Evolutionary conservation across 1,139 yeast species (phyloP).

Genomic region (Suhomyces maxii): DNA sequence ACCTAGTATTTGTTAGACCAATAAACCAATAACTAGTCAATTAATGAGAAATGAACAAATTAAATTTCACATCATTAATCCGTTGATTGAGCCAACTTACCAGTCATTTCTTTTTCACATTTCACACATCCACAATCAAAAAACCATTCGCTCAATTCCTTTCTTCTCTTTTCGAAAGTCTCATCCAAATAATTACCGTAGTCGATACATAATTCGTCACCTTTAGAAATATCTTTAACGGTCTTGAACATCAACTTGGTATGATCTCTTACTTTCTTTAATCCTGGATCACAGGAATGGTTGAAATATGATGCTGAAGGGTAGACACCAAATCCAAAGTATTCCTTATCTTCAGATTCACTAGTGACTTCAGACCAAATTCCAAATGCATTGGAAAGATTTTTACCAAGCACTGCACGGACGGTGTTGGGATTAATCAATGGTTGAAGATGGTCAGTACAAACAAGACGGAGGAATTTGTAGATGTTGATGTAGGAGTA

Average conservation of each 20-base stretch:
- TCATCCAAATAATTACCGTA: constrained; percentile 57
- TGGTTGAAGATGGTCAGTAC: constrained; percentile 39
- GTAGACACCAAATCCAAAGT: constrained; percentile 64
- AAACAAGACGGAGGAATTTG: constrained; percentile 46
- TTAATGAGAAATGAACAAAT: too few relatives aligned
- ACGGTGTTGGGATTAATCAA: constrained; percentile 41
- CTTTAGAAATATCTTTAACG: constrained; percentile 30
- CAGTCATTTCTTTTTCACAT: constrained; percentile 26
- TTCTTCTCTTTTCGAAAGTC: constrained; percentile 41
- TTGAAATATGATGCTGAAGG: constrained; percentile 73
- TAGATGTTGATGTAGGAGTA: constrained; percentile 52
- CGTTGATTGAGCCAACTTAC: too few relatives aligned
- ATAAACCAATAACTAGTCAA: too few relatives aligned
- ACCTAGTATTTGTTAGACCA: too few relatives aligned
- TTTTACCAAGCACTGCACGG: constrained; percentile 57
- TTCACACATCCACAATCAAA: constrained; percentile 57
- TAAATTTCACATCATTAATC: too few relatives aligned
- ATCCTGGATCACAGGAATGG: constrained; percentile 47
- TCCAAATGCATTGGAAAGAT: constrained; percentile 75
- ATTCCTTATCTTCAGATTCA: constrained; percentile 53
- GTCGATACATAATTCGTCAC: constrained; percentile 60
- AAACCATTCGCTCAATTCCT: constrained; percentile 56
- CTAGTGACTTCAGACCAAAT: constrained; percentile 54
- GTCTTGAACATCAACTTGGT: constrained; percentile 28
- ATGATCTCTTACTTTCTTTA: constrained; percentile 24